Conservation (phyloP, 2,329 filamentous ascomycete genomes). For the Pyricularia pennisetigena region DNA sequence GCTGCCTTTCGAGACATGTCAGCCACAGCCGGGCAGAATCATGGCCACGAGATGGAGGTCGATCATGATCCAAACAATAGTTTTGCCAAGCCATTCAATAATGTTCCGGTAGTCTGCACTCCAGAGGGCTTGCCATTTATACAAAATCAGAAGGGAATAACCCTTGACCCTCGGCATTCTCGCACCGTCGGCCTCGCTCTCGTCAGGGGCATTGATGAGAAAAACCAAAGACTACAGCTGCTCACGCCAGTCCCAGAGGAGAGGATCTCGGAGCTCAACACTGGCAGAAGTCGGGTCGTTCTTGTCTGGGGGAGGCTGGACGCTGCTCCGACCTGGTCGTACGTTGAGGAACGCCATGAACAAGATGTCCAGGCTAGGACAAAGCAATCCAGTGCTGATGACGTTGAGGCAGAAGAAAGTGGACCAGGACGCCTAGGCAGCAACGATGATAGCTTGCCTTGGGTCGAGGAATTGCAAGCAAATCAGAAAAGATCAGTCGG, state of each 20-base stretch:
- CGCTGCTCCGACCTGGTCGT: slow-evolving; percentile 55
- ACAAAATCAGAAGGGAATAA: slow-evolving; percentile 37
- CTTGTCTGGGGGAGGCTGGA: slow-evolving; percentile 62
- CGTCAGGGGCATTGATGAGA: slow-evolving; percentile 57
- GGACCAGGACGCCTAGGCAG: neutral
- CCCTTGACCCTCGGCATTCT: slow-evolving; percentile 50
- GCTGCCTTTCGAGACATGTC: slow-evolving; percentile 31
- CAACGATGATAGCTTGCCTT: slow-evolving; percentile 32
- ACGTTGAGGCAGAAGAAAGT: slow-evolving; percentile 6
- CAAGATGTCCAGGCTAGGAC: slow-evolving; percentile 17
- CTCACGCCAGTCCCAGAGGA: slow-evolving; percentile 46
- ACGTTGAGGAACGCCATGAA: slow-evolving; percentile 50
- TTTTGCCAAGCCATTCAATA: neutral
- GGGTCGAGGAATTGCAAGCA: slow-evolving; percentile 48
- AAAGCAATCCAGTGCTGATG: slow-evolving; percentile 16
- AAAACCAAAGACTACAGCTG: slow-evolving; percentile 46
- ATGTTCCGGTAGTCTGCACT: slow-evolving; percentile 12
- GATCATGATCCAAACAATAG: slow-evolving; percentile 1
- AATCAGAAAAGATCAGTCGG: slow-evolving; percentile 47
- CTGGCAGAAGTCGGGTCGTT: slow-evolving; percentile 40
- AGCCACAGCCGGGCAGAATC: neutral
- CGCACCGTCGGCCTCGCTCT: slow-evolving; percentile 55
- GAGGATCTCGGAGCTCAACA: slow-evolving; percentile 27
- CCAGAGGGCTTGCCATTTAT: slow-evolving; percentile 54
- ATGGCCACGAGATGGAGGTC: slow-evolving; percentile 12